phyloP scores from a whole-genome alignment of 305 asterid genomes.

The Lippia alba region DNA sequence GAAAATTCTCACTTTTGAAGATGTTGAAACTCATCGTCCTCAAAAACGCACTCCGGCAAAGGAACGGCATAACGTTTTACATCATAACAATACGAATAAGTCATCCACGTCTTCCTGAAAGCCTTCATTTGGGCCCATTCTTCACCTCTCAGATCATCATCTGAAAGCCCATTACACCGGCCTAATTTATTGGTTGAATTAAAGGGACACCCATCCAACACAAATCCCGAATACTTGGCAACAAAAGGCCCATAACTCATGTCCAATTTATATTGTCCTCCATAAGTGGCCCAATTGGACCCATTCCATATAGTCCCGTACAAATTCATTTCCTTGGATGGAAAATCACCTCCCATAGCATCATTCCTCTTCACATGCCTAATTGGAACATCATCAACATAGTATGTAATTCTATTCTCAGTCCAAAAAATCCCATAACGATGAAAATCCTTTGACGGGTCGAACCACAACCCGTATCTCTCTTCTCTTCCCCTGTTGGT shows the following conservation, averaged over 20 bases:
- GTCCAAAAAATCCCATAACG: conserved; percentile 49
- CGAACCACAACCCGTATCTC: conserved; percentile 46
- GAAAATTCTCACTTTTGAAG: conserved; percentile 38
- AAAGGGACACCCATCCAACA: conserved; percentile 40
- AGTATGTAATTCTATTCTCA: conserved; percentile 36
- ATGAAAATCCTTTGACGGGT: conserved; percentile 49
- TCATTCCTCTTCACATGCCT: conserved; percentile 40
- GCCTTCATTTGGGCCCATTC: conserved; percentile 36
- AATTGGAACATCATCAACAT: conserved; percentile 49
- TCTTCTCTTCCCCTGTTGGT: conserved; percentile 48
- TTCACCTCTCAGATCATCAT: neutral
- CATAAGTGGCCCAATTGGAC: conserved; percentile 57
- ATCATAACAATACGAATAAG: conserved; percentile 49
- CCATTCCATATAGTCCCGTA: conserved; percentile 60
- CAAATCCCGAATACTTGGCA: conserved; percentile 43
- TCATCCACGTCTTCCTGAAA: conserved; percentile 43
- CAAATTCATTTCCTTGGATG: conserved; percentile 49
- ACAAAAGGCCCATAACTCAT: conserved; percentile 42
- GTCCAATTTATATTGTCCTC: conserved; percentile 44
- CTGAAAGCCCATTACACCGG: neutral
- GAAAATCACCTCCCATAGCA: conserved; percentile 45
- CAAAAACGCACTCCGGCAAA: conserved; percentile 49
- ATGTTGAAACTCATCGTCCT: conserved; percentile 35
- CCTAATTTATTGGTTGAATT: neutral
- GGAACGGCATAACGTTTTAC: conserved; percentile 38